These are phyloP conservation scores for Cymodocea nodosa DNA, from an alignment of 116 monocot genomes.

Conservation along the genomic window DNA sequence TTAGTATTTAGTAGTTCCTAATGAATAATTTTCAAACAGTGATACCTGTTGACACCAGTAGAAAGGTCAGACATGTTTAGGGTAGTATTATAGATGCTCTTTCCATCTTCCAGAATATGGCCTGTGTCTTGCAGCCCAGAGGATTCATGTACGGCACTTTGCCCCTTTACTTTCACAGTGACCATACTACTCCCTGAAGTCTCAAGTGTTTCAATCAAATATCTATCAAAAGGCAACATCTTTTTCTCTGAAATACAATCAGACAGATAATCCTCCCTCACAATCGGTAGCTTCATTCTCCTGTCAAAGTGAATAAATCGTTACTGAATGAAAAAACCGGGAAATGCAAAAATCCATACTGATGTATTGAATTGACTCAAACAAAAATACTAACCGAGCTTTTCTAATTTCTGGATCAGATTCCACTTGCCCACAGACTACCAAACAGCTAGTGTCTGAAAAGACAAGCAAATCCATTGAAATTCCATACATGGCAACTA, in stretches of 20 bases:
- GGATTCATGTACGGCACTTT: conserved; percentile 87
- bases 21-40: neutral
- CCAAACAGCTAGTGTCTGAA: conserved; percentile 73
- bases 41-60: conserved; percentile 86
- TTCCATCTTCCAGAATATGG: conserved; percentile 90
- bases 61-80: conserved; percentile 94
- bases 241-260: conserved; percentile 57
- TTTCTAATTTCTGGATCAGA: conserved; percentile 54
- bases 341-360: neutral
- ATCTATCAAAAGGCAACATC: conserved; percentile 59
- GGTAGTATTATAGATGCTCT: conserved; percentile 90
- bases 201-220: conserved; percentile 51
- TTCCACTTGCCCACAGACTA: conserved; percentile 35
- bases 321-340: neutral
- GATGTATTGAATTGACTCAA: neutral
- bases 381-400: conserved; percentile 50
- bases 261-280: conserved; percentile 57
- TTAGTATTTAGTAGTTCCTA: too few species aligned
- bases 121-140: conserved; percentile 82
- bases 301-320: conserved; percentile 27
- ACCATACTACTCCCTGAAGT: conserved; percentile 31
- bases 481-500: too few species aligned
- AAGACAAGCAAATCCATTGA: neutral
- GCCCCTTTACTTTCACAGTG: conserved; percentile 93
- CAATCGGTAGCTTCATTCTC: conserved; percentile 82